Conservation (phyloP, 2,329 filamentous ascomycete genomes). For the Akanthomyces lecanii region DNA sequence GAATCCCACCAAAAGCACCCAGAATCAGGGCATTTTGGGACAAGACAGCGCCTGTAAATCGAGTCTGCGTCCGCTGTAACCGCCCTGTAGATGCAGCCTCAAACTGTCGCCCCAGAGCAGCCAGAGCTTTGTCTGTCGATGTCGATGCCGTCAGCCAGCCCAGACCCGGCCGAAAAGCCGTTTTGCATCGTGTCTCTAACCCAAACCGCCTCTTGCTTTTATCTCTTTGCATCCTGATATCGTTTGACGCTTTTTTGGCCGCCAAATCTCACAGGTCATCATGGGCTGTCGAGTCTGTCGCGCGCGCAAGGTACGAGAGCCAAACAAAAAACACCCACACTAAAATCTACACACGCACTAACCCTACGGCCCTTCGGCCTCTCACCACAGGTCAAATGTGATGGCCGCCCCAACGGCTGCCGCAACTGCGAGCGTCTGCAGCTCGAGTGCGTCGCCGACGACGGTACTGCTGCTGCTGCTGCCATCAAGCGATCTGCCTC, state of each 20-base stretch:
- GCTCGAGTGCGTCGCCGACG: constrained; percentile 37
- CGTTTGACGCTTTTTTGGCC: neutral
- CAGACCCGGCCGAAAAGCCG: neutral
- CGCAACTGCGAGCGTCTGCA: constrained; percentile 41
- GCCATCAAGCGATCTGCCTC: constrained; percentile 9
- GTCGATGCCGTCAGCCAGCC: constrained; percentile 7
- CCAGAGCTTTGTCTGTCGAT: neutral
- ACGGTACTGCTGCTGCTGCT: constrained; percentile 24
- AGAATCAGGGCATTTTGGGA: neutral
- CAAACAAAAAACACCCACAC: neutral
- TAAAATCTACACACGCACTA: neutral
- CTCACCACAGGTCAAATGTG: constrained; percentile 35
- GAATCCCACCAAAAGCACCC: neutral
- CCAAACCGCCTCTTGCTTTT: neutral
- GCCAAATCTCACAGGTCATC: constrained; percentile 10
- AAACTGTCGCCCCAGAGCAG: neutral
- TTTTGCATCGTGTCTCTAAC: constrained; percentile 2
- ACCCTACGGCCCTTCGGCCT: constrained; percentile 7
- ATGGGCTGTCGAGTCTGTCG: constrained; percentile 40
- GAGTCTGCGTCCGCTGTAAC: neutral
- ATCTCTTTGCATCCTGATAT: neutral
- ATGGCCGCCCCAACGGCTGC: constrained; percentile 39
- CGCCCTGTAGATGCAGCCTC: neutral
- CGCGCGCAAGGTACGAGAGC: constrained; percentile 33
- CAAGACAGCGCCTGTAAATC: neutral